Conservation (phyloP, 2,329 filamentous ascomycete species). For the Cordyceps militaris region DNA sequence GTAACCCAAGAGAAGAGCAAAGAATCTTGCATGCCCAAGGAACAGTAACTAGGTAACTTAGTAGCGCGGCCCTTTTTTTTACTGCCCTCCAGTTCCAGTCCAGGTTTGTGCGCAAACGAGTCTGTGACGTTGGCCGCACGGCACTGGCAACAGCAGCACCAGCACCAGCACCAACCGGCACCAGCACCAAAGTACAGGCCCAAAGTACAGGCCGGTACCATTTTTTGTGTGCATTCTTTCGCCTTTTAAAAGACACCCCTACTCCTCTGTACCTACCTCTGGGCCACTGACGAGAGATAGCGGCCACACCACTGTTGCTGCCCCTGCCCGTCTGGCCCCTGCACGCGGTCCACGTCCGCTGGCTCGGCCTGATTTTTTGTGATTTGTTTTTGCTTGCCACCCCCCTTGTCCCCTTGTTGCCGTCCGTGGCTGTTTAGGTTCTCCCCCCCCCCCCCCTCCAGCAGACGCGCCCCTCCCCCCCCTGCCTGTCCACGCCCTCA, state of each 20-base stretch:
- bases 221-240: not conserved
- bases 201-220: slow-evolving; percentile 1
- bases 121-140: no score
- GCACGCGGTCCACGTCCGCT: not conserved
- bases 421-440: slow-evolving; percentile 1
- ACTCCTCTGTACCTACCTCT: not conserved
- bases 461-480: not conserved
- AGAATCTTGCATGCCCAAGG: no score
- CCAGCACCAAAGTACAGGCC: no score
- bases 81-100: not conserved
- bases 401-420: not conserved
- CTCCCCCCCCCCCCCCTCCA: not conserved
- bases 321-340: not conserved
- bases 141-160: no score
- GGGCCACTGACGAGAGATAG: not conserved
- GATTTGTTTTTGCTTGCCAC: not conserved
- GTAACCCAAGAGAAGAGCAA: no score
- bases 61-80: not conserved
- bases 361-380: slow-evolving; percentile 9
- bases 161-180: no score
- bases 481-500: slow-evolving; percentile 1
- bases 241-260: not conserved
- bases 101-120: not conserved
- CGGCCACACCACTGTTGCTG: not conserved
- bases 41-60: no score